Percentiles rank a stretch among this genome's conserved stretches.
Conservation (phyloP, 495 filamentous ascomycete species). For the Xylaria longipes region DNA sequence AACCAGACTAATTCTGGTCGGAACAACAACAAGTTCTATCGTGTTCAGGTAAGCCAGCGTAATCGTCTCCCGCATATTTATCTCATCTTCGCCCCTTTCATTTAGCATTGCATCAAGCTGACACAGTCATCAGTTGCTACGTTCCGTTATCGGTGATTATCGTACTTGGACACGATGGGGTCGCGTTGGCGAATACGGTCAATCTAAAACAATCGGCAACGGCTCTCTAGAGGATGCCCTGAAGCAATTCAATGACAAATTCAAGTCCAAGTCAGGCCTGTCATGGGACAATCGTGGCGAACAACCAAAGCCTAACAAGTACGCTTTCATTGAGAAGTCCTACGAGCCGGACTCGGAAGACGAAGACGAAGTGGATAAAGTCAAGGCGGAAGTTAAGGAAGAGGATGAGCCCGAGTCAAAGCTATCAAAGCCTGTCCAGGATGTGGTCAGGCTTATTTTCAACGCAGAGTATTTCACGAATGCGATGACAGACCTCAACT, state of each 20-base stretch:
- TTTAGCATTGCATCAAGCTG: background rate
- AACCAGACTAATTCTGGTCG: conserved; percentile 64
- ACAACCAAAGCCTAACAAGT: conserved; percentile 68
- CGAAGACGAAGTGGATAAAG: conserved; percentile 57
- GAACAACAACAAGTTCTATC: conserved; percentile 80
- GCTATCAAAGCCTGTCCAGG: conserved; percentile 64
- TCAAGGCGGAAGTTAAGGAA: conserved; percentile 33
- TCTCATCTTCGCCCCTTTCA: background rate
- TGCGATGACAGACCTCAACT: conserved; percentile 71
- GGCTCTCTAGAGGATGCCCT: conserved; percentile 55
- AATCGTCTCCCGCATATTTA: background rate
- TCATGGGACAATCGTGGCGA: conserved; percentile 68
- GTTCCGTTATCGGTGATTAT: conserved; percentile 41
- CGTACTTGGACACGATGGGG: conserved; percentile 77
- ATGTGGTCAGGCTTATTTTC: conserved; percentile 82
- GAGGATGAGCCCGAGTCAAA: conserved; percentile 55
- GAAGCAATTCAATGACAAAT: conserved; percentile 69
- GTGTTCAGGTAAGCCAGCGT: conserved; percentile 56
- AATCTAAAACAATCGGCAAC: conserved; percentile 55
- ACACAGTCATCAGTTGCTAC: conserved; percentile 45
- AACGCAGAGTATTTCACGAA: conserved; percentile 71
- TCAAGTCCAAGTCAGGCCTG: conserved; percentile 78
- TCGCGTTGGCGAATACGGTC: conserved; percentile 75
- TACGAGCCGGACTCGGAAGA: conserved; percentile 72
- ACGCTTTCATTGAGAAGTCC: conserved; percentile 74